Conservation (phyloP, 441 rosid species). For the Capsella rubella region DNA sequence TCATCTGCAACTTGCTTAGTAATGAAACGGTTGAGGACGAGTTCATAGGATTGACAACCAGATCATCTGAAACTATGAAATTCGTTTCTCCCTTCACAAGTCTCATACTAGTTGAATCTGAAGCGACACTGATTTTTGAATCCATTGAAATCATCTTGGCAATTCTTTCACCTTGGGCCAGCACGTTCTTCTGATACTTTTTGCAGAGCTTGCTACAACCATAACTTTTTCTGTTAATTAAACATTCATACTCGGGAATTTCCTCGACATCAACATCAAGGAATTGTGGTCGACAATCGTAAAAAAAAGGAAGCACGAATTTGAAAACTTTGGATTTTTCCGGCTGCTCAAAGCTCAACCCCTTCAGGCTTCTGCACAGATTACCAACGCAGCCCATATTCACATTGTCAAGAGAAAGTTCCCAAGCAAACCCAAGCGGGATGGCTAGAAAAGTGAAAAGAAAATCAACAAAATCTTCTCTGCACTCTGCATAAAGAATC, state of each 20-base stretch:
- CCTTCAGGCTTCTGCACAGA: slow-evolving; percentile 24
- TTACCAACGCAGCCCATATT: slow-evolving; percentile 27
- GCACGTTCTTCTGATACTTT: background rate
- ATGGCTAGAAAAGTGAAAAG: slow-evolving; percentile 32
- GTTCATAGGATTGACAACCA: slow-evolving; percentile 28
- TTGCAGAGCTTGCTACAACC: background rate
- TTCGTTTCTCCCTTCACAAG: slow-evolving; percentile 27
- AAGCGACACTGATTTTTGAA: background rate
- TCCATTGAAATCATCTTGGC: background rate
- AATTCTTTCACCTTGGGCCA: background rate
- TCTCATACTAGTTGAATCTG: background rate
- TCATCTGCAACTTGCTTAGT: slow-evolving; percentile 30
- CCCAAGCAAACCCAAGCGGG: slow-evolving; percentile 30
- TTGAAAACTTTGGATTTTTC: background rate
- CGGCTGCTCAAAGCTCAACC: slow-evolving; percentile 10
- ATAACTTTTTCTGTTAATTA: background rate
- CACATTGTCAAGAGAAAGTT: slow-evolving; percentile 1
- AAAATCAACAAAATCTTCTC: slow-evolving; percentile 36
- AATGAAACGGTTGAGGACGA: slow-evolving; percentile 33
- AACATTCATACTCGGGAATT: slow-evolving; percentile 2
- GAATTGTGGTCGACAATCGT: background rate
- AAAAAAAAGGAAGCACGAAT: slow-evolving; percentile 27
- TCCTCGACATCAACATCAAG: slow-evolving; percentile 1
- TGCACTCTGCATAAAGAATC: slow-evolving; percentile 34
- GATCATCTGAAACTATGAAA: slow-evolving; percentile 42